Base-by-base conservation (phyloP, 768 basidiomycete species). In the Xanthoconium stramineum region DNA sequence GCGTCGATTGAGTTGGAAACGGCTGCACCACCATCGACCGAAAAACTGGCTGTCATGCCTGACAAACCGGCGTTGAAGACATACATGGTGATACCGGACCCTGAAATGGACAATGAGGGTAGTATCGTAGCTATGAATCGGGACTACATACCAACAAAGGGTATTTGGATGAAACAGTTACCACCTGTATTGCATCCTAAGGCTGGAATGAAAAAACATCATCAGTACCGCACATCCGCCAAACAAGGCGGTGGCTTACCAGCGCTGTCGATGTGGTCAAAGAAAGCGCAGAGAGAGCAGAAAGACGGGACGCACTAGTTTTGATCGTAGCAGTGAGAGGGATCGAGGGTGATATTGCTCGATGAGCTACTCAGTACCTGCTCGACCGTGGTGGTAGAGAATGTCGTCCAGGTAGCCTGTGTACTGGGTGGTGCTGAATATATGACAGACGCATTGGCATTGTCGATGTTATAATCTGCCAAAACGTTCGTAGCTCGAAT, bases 61-160 rank as follows among this genome's bases (percentile, higher is more conserved):
- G 58, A 42, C 0, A 30, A 0, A 1, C 67, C 68, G 6, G 65
- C 65, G 8, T 43, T 62, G 32, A 55, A 65, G 28, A 70, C 63
- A 42, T 68, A 70, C 55, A 70, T 63, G 33, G 61, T 54, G 47
- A 68, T 68, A 12, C 67, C 66, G 0, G 67, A 65, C 24, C 68
- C 67, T 68, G 17, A 12, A 29, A 43, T 42, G 10, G 17, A 40
- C 0, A 24, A 8, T 62, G 24, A 55, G 20, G 30, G 9, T 15
- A 29, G 24, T 1, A 30, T 37, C 10, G 39, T 8, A 15, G 1
- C 1, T 24, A 43, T 46, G 4, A 35, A 52, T 32, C 6, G 33
- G 33, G 2, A 30, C 20, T 36, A 6, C 56, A n/a, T 50, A 62
- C 67, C 66, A 37, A 8, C 48, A 29, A 67, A 69, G 40, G 66